Evolutionary conservation across 371 early-diverging fungal genomes (phyloP).

Genomic region (Haplosporangium sp.): DNA sequence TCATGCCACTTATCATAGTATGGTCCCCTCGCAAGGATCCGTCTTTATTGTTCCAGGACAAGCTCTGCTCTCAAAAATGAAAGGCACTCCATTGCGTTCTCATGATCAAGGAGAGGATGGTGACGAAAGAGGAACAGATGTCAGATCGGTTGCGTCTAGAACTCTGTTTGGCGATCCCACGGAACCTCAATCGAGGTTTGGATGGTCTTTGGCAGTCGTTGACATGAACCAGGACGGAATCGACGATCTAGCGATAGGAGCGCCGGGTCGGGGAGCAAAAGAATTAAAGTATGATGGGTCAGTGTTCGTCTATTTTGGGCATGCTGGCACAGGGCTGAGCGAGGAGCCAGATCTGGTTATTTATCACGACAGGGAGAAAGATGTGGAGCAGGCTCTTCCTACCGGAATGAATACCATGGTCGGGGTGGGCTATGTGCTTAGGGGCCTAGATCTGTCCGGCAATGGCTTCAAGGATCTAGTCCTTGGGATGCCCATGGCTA

Average conservation of each 20-base stretch:
- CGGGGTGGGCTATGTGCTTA: slow-evolving; percentile 68
- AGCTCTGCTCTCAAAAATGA: slow-evolving; percentile 17
- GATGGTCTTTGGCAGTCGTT: slow-evolving; percentile 76
- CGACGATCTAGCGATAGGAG: slow-evolving; percentile 85
- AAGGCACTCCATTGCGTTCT: too few relatives aligned
- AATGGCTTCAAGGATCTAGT: slow-evolving; percentile 76
- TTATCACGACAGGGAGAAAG: slow-evolving; percentile 34
- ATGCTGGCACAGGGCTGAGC: slow-evolving; percentile 56
- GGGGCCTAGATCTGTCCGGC: slow-evolving; percentile 72
- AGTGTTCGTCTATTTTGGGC: slow-evolving; percentile 82
- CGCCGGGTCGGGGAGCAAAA: slow-evolving; percentile 65
- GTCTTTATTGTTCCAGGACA: slow-evolving; percentile 65
- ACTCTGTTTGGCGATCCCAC: slow-evolving; percentile 46
- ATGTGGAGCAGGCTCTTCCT: slow-evolving; percentile 25
- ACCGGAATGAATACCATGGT: slow-evolving; percentile 18
- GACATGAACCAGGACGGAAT: slow-evolving; percentile 90
- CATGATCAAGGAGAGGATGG: too few relatives aligned
- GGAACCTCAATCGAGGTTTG: slow-evolving; percentile 73
- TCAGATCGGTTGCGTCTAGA: slow-evolving; percentile 49
- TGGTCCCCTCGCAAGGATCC: slow-evolving; percentile 64
- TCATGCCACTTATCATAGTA: slow-evolving; percentile 47
- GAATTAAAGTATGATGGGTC: slow-evolving; percentile 58
- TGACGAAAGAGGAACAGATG: slow-evolving; percentile 29
- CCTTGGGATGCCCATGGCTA: slow-evolving; percentile 74
- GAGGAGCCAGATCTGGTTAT: slow-evolving; percentile 59